Conservation (phyloP, 768 basidiomycete species). For the Mycena sanguinolenta region DNA sequence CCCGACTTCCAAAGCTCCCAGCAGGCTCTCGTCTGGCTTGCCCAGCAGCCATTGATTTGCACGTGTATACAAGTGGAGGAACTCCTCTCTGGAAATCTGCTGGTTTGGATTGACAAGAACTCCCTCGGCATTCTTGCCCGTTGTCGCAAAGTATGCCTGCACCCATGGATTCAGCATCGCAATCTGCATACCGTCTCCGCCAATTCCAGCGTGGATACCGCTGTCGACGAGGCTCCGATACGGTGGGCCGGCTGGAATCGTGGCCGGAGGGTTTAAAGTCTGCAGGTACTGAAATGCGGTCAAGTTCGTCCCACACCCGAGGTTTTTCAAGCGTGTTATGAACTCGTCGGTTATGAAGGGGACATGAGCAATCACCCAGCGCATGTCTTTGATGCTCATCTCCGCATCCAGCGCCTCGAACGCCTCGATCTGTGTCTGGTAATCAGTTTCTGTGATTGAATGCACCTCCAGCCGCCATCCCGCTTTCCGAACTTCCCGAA, state of each 20-base stretch:
- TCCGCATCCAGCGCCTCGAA: conserved; percentile 1
- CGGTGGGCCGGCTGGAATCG: not conserved
- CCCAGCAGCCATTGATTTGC: conserved; percentile 6
- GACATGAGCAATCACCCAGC: conserved; percentile 12
- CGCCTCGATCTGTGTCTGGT: not conserved
- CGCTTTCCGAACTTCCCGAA: not conserved
- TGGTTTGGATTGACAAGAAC: not conserved
- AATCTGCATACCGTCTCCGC: conserved; percentile 14
- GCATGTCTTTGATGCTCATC: not conserved
- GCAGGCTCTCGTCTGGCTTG: not conserved
- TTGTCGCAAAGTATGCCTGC: conserved; percentile 8
- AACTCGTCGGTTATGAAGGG: conserved; percentile 7
- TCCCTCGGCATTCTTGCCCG: not conserved
- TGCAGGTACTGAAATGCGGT: not conserved
- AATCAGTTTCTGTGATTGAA: not conserved
- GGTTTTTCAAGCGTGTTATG: not conserved
- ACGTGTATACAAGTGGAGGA: not conserved
- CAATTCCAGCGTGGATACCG: conserved; percentile 1
- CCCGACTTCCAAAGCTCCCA: not conserved
- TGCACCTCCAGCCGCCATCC: conserved; percentile 9
- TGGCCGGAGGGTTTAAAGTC: not conserved
- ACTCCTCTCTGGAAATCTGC: not conserved
- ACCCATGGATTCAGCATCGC: conserved; percentile 13
- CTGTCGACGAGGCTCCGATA: conserved; percentile 5
- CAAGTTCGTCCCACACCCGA: not conserved